Evolutionary conservation across 192 early-diverging fungal species (phyloP).

Genomic region (Gamsiella multidivaricata): DNA sequence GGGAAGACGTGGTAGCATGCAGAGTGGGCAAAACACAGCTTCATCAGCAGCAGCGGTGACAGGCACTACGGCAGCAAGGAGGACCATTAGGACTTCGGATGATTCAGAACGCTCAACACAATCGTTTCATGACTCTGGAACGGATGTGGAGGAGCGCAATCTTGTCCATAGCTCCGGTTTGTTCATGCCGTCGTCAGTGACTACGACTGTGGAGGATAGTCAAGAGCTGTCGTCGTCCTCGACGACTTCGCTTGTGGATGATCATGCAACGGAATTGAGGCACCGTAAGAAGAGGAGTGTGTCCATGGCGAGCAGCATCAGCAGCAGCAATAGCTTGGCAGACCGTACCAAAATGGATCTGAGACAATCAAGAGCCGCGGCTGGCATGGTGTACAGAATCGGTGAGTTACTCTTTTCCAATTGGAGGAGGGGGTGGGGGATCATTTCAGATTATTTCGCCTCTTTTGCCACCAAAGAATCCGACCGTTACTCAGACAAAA

Average conservation of each 20-base stretch:
- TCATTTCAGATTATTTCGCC: background rate
- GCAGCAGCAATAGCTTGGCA: background rate
- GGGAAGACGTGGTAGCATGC: constrained; percentile 12
- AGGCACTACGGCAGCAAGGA: background rate
- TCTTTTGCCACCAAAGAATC: background rate
- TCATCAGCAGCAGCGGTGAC: background rate
- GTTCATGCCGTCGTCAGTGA: background rate
- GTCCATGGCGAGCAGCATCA: constrained; percentile 2
- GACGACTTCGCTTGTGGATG: background rate
- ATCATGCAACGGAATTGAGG: constrained; percentile 1
- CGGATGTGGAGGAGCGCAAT: constrained; percentile 7
- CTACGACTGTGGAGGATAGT: background rate
- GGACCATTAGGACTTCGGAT: background rate
- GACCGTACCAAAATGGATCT: constrained; percentile 31
- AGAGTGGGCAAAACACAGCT: background rate
- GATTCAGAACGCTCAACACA: constrained; percentile 15
- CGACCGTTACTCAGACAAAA: too few species aligned
- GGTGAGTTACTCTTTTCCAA: constrained; percentile 18
- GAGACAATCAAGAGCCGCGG: constrained; percentile 29
- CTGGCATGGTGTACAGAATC: constrained; percentile 42
- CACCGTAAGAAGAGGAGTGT: constrained; percentile 18
- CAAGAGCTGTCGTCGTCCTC: constrained; percentile 1
- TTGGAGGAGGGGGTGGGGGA: too few species aligned
- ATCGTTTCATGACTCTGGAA: constrained; percentile 14
- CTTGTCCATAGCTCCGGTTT: background rate